These are phyloP conservation scores for Pythium oligandrum DNA, from an alignment of 352 stramenopile genomes.

Conservation along the genomic window DNA sequence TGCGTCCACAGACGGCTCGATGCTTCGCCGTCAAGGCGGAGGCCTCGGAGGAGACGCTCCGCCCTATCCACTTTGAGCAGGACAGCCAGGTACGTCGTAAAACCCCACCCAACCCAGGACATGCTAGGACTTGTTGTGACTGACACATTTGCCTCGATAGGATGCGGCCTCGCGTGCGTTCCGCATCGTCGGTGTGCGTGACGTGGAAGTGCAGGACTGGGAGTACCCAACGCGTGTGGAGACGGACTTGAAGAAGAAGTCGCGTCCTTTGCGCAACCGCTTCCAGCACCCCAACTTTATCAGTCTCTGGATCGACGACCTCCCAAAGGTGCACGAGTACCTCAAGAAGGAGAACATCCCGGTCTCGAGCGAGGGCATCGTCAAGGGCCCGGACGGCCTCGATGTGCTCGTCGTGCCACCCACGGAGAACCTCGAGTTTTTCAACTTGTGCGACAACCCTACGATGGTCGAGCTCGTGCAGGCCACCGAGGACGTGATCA, in stretches of 20 bases:
- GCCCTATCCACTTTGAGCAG: constrained; percentile 70
- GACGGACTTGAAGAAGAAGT: constrained; percentile 55
- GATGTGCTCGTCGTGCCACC: constrained; percentile 69
- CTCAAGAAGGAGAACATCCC: constrained; percentile 64
- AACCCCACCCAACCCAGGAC: too few species aligned
- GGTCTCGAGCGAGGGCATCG: constrained; percentile 46
- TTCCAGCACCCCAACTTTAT: constrained; percentile 83
- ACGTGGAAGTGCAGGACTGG: constrained; percentile 74
- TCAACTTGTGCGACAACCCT: constrained; percentile 80
- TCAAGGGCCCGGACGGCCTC: constrained; percentile 51
- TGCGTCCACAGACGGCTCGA: constrained; percentile 9
- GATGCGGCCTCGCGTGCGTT: constrained; percentile 47
- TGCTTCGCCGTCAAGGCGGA: constrained; percentile 18
- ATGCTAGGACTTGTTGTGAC: too few species aligned
- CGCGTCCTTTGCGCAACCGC: constrained; percentile 60
- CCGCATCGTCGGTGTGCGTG: constrained; percentile 74
- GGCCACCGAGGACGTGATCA: constrained; percentile 67
- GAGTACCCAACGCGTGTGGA: constrained; percentile 71
- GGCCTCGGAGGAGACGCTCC: constrained; percentile 22
- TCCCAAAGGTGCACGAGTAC: constrained; percentile 57
- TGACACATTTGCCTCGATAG: constrained; percentile 4
- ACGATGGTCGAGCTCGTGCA: constrained; percentile 82
- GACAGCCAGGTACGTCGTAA: constrained; percentile 43
- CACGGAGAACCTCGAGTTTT: constrained; percentile 66
- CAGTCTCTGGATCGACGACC: constrained; percentile 77